Conservation (phyloP, 1,139 yeast genomes). For the Blastobotrys arbuscula region DNA sequence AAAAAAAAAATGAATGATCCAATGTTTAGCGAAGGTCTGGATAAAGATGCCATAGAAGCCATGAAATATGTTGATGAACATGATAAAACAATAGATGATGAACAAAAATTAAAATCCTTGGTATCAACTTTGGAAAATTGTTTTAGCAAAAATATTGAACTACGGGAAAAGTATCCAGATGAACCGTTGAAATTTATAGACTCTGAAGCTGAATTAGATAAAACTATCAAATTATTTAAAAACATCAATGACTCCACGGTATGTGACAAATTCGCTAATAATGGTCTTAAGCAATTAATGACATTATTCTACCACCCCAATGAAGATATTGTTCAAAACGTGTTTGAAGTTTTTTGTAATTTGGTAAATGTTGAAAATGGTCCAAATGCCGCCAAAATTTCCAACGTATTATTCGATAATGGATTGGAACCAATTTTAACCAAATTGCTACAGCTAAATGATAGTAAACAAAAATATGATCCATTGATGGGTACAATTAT, state of each 20-base stretch:
- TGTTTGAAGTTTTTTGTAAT: neutral
- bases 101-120: conserved; percentile 23
- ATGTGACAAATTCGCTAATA: neutral
- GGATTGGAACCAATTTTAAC: neutral
- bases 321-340: neutral
- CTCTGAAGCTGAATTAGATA: conserved; percentile 30
- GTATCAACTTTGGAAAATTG: conserved; percentile 27
- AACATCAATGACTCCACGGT: too few relatives aligned
- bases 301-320: conserved; percentile 1
- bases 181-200: conserved; percentile 35
- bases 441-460: neutral
- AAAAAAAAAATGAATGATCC: conserved; percentile 20
- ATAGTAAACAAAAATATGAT: neutral
- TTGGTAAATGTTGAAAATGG: neutral
- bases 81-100: conserved; percentile 17
- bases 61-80: conserved; percentile 26
- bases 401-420: neutral
- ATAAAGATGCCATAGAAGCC: conserved; percentile 22
- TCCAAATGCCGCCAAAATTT: neutral
- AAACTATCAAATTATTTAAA: conserved; percentile 20
- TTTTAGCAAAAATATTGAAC: conserved; percentile 28
- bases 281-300: neutral
- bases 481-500: neutral
- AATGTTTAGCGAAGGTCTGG: conserved; percentile 29
- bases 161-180: conserved; percentile 28